These are phyloP conservation scores for Melastoma candidum DNA, from an alignment of 441 rosid genomes.

Conservation along the genomic window DNA sequence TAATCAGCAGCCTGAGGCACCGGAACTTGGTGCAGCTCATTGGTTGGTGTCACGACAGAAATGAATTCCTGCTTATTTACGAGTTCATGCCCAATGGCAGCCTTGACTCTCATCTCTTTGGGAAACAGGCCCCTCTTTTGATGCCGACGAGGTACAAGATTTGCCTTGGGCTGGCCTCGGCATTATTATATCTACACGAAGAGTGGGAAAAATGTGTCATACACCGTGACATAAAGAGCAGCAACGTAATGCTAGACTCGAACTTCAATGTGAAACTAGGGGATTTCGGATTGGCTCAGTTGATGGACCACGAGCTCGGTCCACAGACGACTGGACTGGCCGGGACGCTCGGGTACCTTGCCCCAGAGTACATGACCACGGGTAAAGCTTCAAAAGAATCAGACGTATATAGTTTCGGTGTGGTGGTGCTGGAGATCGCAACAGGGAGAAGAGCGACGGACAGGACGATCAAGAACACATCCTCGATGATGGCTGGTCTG, in stretches of 20 bases:
- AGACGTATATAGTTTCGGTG: slow-evolving; percentile 37
- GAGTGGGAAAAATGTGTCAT: no score
- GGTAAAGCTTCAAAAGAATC: slow-evolving; percentile 1
- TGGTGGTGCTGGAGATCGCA: slow-evolving; percentile 31
- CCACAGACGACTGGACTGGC: slow-evolving; percentile 36
- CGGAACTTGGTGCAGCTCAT: slow-evolving; percentile 22
- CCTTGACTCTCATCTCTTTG: slow-evolving; percentile 35
- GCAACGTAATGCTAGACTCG: slow-evolving; percentile 45
- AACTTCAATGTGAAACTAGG: slow-evolving; percentile 41
- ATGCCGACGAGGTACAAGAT: slow-evolving; percentile 35
- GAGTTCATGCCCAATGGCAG: slow-evolving; percentile 55
- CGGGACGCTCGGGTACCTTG: slow-evolving; percentile 22
- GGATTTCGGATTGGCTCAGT: slow-evolving; percentile 47
- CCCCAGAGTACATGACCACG: no score
- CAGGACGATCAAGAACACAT: neutral
- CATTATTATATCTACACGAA: no score
- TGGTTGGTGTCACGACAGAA: slow-evolving; percentile 52
- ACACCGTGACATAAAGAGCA: neutral
- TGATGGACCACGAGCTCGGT: slow-evolving; percentile 39
- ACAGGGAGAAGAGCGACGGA: slow-evolving; percentile 30
- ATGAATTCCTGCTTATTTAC: slow-evolving; percentile 32
- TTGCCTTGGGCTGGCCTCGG: slow-evolving; percentile 26
- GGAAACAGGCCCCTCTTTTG: slow-evolving; percentile 21
- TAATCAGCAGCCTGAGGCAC: no score
- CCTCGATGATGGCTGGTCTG: slow-evolving; percentile 19